Percentiles rank a stretch among this genome's conserved stretches.
Conservation (phyloP, 2,329 filamentous ascomycete genomes). For the Elsinoe fawcettii region DNA sequence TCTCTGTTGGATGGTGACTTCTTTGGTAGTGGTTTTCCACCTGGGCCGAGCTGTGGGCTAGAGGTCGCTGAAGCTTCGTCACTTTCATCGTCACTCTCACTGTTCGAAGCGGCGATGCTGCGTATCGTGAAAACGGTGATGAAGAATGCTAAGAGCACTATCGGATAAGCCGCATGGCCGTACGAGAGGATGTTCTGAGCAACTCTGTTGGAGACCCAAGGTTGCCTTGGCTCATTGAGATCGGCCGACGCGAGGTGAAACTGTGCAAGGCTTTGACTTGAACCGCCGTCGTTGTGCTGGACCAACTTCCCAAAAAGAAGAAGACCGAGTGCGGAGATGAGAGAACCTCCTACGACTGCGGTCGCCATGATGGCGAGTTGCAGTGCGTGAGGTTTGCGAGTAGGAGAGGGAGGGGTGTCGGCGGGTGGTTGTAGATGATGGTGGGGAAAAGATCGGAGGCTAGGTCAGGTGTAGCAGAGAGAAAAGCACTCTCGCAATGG, state of each 20-base stretch:
- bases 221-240: conserved; percentile 15
- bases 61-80: conserved; percentile 32
- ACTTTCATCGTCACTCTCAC: conserved; percentile 41
- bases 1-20: conserved; percentile 44
- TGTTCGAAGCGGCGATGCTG: conserved; percentile 43
- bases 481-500: conserved; percentile 9
- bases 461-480: neutral
- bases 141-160: conserved; percentile 58
- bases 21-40: conserved; percentile 77
- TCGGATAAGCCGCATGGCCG: conserved; percentile 54
- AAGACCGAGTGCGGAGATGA: conserved; percentile 11
- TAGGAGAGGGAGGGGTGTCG: neutral
- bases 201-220: conserved; percentile 33
- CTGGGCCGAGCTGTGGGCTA: conserved; percentile 60
- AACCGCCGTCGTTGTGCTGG: neutral
- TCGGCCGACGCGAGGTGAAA: conserved; percentile 12
- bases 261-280: neutral
- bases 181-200: conserved; percentile 39
- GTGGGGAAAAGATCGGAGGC: conserved; percentile 15
- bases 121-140: conserved; percentile 53
- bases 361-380: conserved; percentile 14
- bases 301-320: conserved; percentile 9
- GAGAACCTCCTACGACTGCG: conserved; percentile 12
- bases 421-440: conserved; percentile 10
- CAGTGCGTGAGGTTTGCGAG: conserved; percentile 3